A percentile compares a stretch with the other conserved stretches of the same genome.
These are phyloP conservation scores for Diaporthe velutina DNA, from an alignment of 2,329 filamentous ascomycete genomes.

Conservation along the genomic window DNA sequence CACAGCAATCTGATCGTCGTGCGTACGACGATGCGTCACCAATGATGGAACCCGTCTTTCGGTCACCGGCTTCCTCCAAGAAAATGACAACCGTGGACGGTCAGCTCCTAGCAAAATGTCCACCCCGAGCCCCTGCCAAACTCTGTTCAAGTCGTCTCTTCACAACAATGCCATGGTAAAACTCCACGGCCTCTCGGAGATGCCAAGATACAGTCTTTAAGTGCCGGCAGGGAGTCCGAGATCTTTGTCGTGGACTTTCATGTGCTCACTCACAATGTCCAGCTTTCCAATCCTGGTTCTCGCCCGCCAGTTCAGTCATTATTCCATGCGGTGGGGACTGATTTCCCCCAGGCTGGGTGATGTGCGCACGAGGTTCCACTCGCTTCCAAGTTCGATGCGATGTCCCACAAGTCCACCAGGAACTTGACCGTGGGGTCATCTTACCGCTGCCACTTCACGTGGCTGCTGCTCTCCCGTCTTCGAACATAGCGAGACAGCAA, in stretches of 20 bases:
- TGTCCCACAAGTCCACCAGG: slow-evolving; percentile 29
- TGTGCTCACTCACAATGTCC: neutral
- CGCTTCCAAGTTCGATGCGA: slow-evolving; percentile 36
- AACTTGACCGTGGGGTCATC: slow-evolving; percentile 36
- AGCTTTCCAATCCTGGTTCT: neutral
- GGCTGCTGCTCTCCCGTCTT: slow-evolving; percentile 29
- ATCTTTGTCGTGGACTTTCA: neutral
- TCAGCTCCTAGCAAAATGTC: neutral
- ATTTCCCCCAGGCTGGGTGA: slow-evolving; percentile 24
- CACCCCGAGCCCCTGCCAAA: slow-evolving; percentile 10
- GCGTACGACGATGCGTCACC: slow-evolving; percentile 7
- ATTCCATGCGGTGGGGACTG: slow-evolving; percentile 21
- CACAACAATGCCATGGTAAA: slow-evolving; percentile 13
- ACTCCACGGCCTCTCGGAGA: neutral
- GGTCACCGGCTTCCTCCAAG: neutral
- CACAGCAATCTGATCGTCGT: slow-evolving; percentile 12
- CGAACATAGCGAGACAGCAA: neutral
- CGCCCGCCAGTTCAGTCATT: neutral
- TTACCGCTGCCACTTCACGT: slow-evolving; percentile 32
- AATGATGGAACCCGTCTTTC: neutral
- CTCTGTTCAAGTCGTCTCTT: neutral
- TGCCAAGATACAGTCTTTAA: neutral
- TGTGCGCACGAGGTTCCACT: slow-evolving; percentile 26
- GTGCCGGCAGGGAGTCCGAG: neutral
- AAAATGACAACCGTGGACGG: neutral